These are phyloP conservation scores for Alectoria sarmentosa DNA, from an alignment of 495 filamentous ascomycete genomes.

Conservation along the genomic window DNA sequence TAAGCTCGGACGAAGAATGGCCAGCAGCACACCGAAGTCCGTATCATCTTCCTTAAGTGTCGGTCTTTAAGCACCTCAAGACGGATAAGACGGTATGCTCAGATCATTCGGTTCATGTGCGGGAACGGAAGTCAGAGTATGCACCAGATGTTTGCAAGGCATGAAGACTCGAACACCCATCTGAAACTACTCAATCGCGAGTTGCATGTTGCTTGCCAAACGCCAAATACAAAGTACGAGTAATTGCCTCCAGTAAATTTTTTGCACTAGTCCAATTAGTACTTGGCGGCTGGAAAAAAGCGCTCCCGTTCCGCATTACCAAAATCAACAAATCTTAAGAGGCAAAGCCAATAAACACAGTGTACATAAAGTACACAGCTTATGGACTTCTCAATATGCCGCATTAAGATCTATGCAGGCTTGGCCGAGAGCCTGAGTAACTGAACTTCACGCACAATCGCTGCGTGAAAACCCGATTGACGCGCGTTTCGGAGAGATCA, in stretches of 20 bases:
- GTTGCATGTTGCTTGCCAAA: background rate
- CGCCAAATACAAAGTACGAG: background rate
- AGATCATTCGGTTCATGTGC: background rate
- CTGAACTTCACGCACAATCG: no score
- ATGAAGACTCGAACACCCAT: background rate
- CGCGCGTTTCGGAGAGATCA: no score
- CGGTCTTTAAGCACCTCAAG: background rate
- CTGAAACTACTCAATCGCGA: background rate
- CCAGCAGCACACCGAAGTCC: slow-evolving; percentile 12
- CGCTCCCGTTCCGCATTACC: no score
- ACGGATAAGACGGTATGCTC: background rate
- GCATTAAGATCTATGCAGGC: no score
- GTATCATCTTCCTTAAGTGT: slow-evolving; percentile 9
- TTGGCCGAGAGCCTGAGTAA: no score
- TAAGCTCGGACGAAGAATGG: background rate
- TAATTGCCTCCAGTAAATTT: background rate
- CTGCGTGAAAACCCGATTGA: no score
- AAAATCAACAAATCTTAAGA: no score
- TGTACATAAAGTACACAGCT: no score
- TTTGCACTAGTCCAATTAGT: background rate
- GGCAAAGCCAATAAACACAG: no score
- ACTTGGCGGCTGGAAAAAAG: background rate
- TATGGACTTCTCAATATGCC: no score
- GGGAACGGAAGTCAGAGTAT: background rate
- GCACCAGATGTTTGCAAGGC: background rate